Conservation (phyloP, 2,329 filamentous ascomycete species). For the Fonsecaea erecta region DNA sequence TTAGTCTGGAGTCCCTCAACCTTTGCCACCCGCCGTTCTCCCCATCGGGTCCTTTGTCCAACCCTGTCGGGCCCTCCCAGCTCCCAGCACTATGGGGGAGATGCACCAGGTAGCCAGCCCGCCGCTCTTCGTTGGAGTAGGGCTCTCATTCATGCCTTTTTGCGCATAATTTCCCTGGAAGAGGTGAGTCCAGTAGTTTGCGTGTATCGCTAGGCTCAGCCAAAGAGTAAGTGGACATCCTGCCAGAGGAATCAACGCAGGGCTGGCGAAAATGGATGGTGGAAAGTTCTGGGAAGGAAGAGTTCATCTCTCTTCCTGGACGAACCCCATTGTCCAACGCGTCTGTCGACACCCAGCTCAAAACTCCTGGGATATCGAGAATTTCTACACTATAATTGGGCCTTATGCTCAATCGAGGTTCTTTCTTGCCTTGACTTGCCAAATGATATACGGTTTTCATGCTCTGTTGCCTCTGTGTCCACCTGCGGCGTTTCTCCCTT, state of each 20-base stretch:
- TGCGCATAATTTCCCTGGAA: not conserved
- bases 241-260: not conserved
- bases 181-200: not conserved
- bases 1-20: not conserved
- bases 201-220: not conserved
- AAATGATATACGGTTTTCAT: not conserved
- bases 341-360: not conserved
- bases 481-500: not conserved
- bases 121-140: not conserved
- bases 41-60: not conserved
- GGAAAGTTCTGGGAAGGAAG: not conserved
- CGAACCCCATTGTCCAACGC: not conserved
- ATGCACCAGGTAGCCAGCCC: not conserved
- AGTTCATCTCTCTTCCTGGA: not conserved
- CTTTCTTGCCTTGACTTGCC: not conserved
- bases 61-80: too few species aligned
- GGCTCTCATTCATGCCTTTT: not conserved
- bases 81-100: not conserved
- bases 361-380: not conserved
- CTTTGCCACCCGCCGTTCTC: not conserved
- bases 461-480: not conserved
- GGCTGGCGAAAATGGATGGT: not conserved
- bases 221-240: not conserved
- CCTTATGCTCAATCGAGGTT: not conserved
- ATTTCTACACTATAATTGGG: not conserved